Evolutionary conservation across 768 basidiomycete genomes (phyloP).

Genomic region (Gymnopilus junonius): DNA sequence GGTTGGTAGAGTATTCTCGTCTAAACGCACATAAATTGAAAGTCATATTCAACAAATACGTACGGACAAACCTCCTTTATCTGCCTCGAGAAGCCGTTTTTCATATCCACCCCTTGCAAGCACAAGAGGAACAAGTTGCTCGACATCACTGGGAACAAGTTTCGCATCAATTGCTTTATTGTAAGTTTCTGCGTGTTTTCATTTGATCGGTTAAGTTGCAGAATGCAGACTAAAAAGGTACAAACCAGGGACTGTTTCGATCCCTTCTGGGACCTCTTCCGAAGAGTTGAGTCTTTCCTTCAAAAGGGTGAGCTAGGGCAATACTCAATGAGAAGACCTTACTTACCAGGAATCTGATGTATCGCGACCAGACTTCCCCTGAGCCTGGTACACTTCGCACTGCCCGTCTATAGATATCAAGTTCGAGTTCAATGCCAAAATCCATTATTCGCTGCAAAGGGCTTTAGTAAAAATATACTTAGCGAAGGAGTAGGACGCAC

Average conservation of each 20-base stretch:
- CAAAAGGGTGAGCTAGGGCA: neutral
- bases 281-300: constrained; percentile 45
- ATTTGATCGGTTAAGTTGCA: constrained; percentile 6
- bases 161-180: constrained; percentile 58
- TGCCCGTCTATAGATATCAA: constrained; percentile 56
- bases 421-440: constrained; percentile 44
- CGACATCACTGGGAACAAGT: constrained; percentile 59
- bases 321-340: neutral
- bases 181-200: constrained; percentile 51
- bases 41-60: neutral
- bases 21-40: constrained; percentile 16
- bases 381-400: constrained; percentile 74
- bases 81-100: constrained; percentile 55
- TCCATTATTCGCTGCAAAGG: constrained; percentile 49
- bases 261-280: constrained; percentile 32
- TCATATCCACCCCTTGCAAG: constrained; percentile 70
- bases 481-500: constrained; percentile 41
- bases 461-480: neutral
- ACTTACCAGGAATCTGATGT: constrained; percentile 72
- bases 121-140: constrained; percentile 66
- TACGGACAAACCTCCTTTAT: constrained; percentile 40
- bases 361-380: constrained; percentile 80
- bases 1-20: constrained; percentile 53
- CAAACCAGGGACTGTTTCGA: constrained; percentile 35
- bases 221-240: constrained; percentile 2